A percentile compares a stretch with the other conserved stretches of the same genome.
Evolutionary conservation across 805 yeast species (phyloP).

Genomic region (Spathaspora hagerdaliae): DNA sequence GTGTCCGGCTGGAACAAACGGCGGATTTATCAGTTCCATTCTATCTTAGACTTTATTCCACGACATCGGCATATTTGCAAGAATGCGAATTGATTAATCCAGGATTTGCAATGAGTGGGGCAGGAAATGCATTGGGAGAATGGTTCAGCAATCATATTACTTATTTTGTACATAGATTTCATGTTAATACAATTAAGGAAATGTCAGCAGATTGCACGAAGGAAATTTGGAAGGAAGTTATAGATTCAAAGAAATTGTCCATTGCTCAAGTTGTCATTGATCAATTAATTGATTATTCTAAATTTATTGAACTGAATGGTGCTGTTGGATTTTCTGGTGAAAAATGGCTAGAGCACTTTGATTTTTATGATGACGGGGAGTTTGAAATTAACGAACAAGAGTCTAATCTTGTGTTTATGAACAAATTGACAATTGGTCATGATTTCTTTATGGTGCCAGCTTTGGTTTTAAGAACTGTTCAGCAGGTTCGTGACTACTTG

Average conservation of each 20-base stretch:
- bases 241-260: conserved; percentile 39
- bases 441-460: conserved; percentile 29
- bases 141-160: conserved; percentile 64
- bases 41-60: conserved; percentile 63
- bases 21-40: conserved; percentile 53
- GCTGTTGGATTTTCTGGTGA: conserved; percentile 20
- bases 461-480: conserved; percentile 18
- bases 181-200: conserved; percentile 44
- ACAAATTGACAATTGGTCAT: conserved; percentile 10
- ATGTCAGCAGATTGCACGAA: conserved; percentile 51
- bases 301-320: conserved; percentile 17
- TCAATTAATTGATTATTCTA: conserved; percentile 21
- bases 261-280: conserved; percentile 21
- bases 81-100: conserved; percentile 80
- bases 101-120: conserved; percentile 58
- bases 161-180: conserved; percentile 54
- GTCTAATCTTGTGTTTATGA: not conserved
- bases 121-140: conserved; percentile 51
- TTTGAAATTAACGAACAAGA: not conserved
- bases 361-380: conserved; percentile 13
- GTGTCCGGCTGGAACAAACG: conserved; percentile 71
- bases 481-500: conserved; percentile 47
- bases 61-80: conserved; percentile 64
- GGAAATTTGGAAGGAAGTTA: conserved; percentile 79
- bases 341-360: conserved; percentile 23